Percentiles rank a stretch among this genome's conserved stretches.
Conservation (phyloP, 2,329 filamentous ascomycete species). For the Fusarium liriodendri region DNA sequence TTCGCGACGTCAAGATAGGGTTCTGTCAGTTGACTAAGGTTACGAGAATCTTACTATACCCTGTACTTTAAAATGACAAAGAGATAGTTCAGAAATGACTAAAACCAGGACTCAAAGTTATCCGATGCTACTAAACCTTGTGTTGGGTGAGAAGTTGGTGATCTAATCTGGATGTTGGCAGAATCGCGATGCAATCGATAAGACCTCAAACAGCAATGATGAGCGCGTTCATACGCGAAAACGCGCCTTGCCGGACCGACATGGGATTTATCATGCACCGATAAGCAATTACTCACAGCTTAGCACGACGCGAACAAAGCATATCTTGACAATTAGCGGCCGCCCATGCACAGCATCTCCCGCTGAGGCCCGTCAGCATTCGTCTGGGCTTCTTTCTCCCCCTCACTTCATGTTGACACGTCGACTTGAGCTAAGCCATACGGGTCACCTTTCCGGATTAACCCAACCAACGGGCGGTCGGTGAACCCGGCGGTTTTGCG, state of each 20-base stretch:
- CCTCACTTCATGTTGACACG: slow-evolving; percentile 9
- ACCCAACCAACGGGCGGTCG: slow-evolving; percentile 17
- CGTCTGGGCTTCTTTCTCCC: neutral
- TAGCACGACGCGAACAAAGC: neutral
- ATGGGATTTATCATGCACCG: slow-evolving; percentile 6
- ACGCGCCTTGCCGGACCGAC: neutral
- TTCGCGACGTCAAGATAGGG: neutral
- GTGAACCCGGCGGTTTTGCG: slow-evolving; percentile 35
- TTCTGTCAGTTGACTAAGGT: neutral
- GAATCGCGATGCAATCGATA: neutral
- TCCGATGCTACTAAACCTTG: neutral
- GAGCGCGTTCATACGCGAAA: neutral
- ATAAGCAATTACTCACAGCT: slow-evolving; percentile 20
- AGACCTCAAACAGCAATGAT: neutral
- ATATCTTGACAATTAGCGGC: neutral
- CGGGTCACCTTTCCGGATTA: neutral
- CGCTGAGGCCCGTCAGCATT: neutral
- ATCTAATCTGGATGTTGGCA: neutral
- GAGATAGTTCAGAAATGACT: neutral
- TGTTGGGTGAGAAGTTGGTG: neutral
- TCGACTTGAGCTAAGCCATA: neutral
- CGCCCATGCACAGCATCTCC: neutral
- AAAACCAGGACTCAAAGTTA: neutral
- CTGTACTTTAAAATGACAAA: neutral
- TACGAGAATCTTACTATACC: neutral